Evolutionary conservation across 768 basidiomycete genomes (phyloP).

Genomic region (Sistotremastrum suecicum): DNA sequence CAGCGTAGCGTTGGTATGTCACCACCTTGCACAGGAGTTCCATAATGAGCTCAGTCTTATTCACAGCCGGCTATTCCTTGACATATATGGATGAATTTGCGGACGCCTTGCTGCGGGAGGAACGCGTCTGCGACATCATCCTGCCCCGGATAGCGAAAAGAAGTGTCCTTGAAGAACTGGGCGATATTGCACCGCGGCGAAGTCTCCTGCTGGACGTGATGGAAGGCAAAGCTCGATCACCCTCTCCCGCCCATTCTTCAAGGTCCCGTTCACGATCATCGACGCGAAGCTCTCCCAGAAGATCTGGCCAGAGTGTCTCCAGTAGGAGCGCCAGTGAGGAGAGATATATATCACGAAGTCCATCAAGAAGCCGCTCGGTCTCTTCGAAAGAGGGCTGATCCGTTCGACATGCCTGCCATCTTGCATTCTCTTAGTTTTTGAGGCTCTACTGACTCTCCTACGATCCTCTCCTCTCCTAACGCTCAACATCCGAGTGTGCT

Average conservation of each 20-base stretch:
- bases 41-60: not conserved
- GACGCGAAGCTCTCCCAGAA: not conserved
- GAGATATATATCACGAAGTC: no score
- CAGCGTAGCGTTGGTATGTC: slow-evolving; percentile 61
- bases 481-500: no score
- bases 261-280: slow-evolving; percentile 6
- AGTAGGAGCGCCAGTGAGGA: no score
- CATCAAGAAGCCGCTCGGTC: no score
- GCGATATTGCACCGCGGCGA: slow-evolving; percentile 74
- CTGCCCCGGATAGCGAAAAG: slow-evolving; percentile 81
- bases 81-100: slow-evolving; percentile 90
- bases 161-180: slow-evolving; percentile 79
- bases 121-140: slow-evolving; percentile 93
- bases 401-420: no score
- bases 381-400: no score
- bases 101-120: slow-evolving; percentile 69
- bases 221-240: slow-evolving; percentile 38
- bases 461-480: no score
- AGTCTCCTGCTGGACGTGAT: slow-evolving; percentile 81
- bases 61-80: slow-evolving; percentile 67
- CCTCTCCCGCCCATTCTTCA: slow-evolving; percentile 3
- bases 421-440: no score
- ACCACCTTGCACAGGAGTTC: not conserved
- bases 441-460: no score
- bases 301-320: no score